phyloP scores from a whole-genome alignment of 768 basidiomycete species.

The Lactifluus volemus region DNA sequence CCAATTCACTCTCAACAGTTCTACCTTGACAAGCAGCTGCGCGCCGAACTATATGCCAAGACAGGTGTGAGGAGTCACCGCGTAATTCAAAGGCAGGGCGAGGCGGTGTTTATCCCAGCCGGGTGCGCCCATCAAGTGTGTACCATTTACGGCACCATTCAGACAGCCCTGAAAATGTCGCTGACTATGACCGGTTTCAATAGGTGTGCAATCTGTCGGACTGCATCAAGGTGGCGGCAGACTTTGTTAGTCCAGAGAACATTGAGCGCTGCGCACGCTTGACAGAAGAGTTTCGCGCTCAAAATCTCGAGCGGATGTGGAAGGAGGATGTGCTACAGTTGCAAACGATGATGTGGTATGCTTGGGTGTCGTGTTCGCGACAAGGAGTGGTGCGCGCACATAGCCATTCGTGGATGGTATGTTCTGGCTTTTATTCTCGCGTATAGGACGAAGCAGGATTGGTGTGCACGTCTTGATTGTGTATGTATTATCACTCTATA shows the following conservation, averaged over 20 bases:
- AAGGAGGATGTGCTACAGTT: conserved; percentile 91
- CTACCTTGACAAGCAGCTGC: conserved; percentile 65
- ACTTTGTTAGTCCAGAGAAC: conserved; percentile 94
- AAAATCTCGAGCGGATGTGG: conserved; percentile 82
- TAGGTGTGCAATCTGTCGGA: conserved; percentile 88
- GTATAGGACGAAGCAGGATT: conserved; percentile 1
- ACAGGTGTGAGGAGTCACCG: conserved; percentile 68
- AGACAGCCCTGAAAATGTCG: not conserved
- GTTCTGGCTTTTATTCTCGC: not conserved
- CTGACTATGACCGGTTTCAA: not conserved
- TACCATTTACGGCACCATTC: not conserved
- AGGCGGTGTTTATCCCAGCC: conserved; percentile 93
- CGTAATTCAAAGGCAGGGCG: conserved; percentile 85
- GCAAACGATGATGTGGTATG: conserved; percentile 88
- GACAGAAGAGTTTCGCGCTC: conserved; percentile 80
- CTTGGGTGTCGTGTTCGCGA: conserved; percentile 64
- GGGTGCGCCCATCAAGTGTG: conserved; percentile 84
- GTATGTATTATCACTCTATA: conserved; percentile 15
- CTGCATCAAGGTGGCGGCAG: conserved; percentile 91
- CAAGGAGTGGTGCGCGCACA: not conserved
- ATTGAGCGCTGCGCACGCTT: conserved; percentile 75
- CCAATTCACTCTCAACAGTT: conserved; percentile 89
- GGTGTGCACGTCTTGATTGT: conserved; percentile 3
- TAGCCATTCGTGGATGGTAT: not conserved
- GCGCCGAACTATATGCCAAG: conserved; percentile 55